Evolutionary conservation across 2,329 filamentous ascomycete species (phyloP).

Genomic region (Ceratocystis lukuohia): DNA sequence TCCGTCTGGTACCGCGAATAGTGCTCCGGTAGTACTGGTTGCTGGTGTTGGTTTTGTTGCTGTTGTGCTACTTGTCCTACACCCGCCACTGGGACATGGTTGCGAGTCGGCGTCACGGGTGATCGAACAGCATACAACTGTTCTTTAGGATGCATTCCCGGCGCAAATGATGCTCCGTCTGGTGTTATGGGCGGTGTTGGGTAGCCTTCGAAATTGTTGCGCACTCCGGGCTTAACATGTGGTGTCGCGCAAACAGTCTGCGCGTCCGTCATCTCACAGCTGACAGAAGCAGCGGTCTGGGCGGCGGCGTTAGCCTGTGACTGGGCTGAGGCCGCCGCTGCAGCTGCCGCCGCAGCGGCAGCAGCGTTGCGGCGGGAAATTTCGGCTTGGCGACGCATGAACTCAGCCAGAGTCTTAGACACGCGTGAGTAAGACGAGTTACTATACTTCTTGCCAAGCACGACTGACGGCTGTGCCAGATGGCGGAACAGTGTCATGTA

Average conservation of each 20-base stretch:
- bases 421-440: slow-evolving; percentile 40
- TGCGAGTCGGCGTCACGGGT: slow-evolving; percentile 47
- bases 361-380: slow-evolving; percentile 35
- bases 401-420: slow-evolving; percentile 43
- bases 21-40: slow-evolving; percentile 16
- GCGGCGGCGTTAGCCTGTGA: slow-evolving; percentile 6
- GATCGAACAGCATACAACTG: slow-evolving; percentile 38
- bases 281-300: slow-evolving; percentile 66
- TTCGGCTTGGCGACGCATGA: slow-evolving; percentile 46
- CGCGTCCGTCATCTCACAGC: slow-evolving; percentile 33
- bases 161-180: slow-evolving; percentile 47
- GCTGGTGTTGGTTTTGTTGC: slow-evolving; percentile 24
- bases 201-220: slow-evolving; percentile 55
- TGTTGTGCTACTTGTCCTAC: neutral
- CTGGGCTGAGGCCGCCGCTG: slow-evolving; percentile 46
- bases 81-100: slow-evolving; percentile 29
- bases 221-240: slow-evolving; percentile 49
- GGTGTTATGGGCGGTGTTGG: slow-evolving; percentile 78
- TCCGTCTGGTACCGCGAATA: slow-evolving; percentile 15
- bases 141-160: slow-evolving; percentile 37
- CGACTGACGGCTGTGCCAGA: slow-evolving; percentile 44
- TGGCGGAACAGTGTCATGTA: slow-evolving; percentile 46
- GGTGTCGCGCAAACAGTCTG: slow-evolving; percentile 59
- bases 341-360: slow-evolving; percentile 20
- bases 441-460: slow-evolving; percentile 47